Evolutionary conservation across 2,329 filamentous ascomycete genomes (phyloP).

Genomic region (Setomelanomma holmii): DNA sequence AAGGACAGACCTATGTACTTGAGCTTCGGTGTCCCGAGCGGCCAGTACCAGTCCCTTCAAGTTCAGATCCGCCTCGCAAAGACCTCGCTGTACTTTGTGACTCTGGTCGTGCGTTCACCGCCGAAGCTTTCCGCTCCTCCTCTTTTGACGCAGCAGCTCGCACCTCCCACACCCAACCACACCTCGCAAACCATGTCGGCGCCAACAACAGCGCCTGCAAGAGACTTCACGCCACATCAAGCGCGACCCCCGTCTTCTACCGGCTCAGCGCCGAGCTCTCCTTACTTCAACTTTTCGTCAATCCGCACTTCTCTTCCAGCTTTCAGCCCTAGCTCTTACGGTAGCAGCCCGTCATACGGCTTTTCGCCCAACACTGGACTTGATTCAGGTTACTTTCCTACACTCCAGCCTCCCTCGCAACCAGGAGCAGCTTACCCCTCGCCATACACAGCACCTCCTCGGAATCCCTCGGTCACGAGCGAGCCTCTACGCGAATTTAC

Average conservation of each 20-base stretch:
- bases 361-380: constrained; percentile 44
- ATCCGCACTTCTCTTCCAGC: constrained; percentile 45
- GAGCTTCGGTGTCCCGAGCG: constrained; percentile 45
- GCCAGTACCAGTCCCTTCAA: constrained; percentile 44
- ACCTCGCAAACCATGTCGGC: constrained; percentile 39
- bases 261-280: constrained; percentile 43
- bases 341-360: constrained; percentile 41
- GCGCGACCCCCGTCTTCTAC: constrained; percentile 39
- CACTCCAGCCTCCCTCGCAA: constrained; percentile 37
- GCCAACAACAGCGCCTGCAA: constrained; percentile 28
- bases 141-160: constrained; percentile 44
- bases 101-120: constrained; percentile 47
- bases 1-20: constrained; percentile 50
- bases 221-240: constrained; percentile 39
- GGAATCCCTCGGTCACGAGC: constrained; percentile 34
- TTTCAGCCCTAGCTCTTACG: constrained; percentile 43
- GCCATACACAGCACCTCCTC: constrained; percentile 34
- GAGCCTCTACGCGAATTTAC: constrained; percentile 36
- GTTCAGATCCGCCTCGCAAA: constrained; percentile 50
- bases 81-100: constrained; percentile 55
- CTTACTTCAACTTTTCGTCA: constrained; percentile 44
- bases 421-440: constrained; percentile 34
- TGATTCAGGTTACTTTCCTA: constrained; percentile 44
- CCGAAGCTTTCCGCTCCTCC: constrained; percentile 31
- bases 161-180: constrained; percentile 38